Conservation (phyloP, 2,329 filamentous ascomycete species). For the Plenodomus biglobosus region DNA sequence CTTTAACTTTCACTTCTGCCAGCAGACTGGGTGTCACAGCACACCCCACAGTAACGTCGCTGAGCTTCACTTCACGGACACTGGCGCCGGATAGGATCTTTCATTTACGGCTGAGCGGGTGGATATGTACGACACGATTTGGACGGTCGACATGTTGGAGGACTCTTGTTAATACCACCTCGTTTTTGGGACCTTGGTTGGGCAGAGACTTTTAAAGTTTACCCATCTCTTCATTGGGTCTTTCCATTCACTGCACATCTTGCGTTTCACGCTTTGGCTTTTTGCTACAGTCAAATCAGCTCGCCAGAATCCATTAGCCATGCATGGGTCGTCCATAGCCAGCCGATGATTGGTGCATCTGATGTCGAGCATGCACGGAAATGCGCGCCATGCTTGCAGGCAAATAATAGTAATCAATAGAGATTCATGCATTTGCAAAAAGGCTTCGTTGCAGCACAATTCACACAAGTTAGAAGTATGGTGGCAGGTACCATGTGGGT, state of each 20-base stretch:
- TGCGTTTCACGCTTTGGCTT: neutral
- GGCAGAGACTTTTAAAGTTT: neutral
- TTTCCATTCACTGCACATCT: neutral
- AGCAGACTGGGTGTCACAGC: conserved; percentile 2
- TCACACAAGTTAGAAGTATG: neutral
- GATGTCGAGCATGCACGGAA: too few species aligned
- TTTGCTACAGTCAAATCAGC: neutral
- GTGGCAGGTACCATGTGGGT: neutral
- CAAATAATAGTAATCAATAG: too few species aligned
- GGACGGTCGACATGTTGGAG: conserved; percentile 25
- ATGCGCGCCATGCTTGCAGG: too few species aligned
- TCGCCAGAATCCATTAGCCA: neutral
- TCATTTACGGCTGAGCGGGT: conserved; percentile 19
- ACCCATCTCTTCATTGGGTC: neutral
- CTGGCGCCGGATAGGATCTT: conserved; percentile 9
- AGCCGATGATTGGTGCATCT: too few species aligned
- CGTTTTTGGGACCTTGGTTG: neutral
- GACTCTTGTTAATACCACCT: conserved; percentile 22
- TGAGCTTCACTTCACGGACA: conserved; percentile 1
- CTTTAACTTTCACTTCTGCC: conserved; percentile 27
- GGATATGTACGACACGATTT: conserved; percentile 30
- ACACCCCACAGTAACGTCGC: neutral
- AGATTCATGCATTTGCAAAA: too few species aligned
- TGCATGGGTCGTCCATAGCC: too few species aligned
- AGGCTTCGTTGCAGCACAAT: too few species aligned